Conservation (phyloP, 176 grass and related monocot genomes). For the Zizania latifolia region DNA sequence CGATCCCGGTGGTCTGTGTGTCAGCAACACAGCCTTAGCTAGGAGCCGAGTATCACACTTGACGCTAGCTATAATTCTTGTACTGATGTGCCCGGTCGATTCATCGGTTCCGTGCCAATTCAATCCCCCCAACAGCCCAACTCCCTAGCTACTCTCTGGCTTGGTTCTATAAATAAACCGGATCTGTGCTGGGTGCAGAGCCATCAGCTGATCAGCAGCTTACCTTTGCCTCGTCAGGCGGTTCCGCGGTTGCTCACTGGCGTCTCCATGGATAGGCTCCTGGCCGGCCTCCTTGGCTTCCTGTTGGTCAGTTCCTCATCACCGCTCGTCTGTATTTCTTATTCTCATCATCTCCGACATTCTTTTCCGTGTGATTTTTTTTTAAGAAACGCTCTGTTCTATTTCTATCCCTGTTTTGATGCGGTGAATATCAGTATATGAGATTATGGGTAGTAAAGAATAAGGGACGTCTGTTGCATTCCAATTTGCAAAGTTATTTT, state of each 20-base stretch:
- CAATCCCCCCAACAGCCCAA: constrained; percentile 33
- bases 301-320: constrained; percentile 45
- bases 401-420: background rate
- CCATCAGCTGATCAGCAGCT: too few species aligned
- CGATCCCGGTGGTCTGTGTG: background rate
- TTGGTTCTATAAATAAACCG: constrained; percentile 28
- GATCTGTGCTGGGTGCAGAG: background rate
- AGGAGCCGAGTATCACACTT: background rate
- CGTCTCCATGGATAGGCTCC: constrained; percentile 22
- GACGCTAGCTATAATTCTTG: too few species aligned
- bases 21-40: background rate
- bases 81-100: background rate
- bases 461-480: background rate
- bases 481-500: background rate
- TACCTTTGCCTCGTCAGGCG: background rate
- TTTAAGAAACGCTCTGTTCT: background rate
- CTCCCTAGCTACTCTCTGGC: constrained; percentile 12
- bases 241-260: background rate
- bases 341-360: background rate
- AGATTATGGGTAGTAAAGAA: too few species aligned
- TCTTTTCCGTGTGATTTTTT: background rate
- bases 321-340: background rate
- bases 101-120: constrained; percentile 1
- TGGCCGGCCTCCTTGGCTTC: constrained; percentile 27
- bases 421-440: background rate